phyloP scores from a whole-genome alignment of 1,139 yeast species.

The Suhomyces bribrorum region DNA sequence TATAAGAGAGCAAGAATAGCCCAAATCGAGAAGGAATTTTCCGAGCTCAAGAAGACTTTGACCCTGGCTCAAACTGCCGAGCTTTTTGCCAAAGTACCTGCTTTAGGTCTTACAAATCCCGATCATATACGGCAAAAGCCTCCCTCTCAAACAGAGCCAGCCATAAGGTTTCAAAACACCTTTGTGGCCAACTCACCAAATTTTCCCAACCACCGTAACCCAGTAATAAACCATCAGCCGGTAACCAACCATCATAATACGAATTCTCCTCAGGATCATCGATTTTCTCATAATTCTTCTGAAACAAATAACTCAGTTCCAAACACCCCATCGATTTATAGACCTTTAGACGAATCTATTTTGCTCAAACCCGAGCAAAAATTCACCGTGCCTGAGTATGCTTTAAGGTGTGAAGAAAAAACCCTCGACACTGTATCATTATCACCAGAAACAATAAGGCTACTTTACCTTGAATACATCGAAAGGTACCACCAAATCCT shows the following conservation, averaged over 20 bases:
- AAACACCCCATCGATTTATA: constrained; percentile 34
- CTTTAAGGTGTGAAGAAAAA: constrained; percentile 60
- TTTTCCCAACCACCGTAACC: neutral
- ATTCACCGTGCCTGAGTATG: constrained; percentile 36
- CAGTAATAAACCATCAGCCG: constrained; percentile 1
- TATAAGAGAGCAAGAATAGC: constrained; percentile 84
- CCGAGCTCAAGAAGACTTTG: constrained; percentile 61
- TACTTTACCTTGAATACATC: constrained; percentile 71
- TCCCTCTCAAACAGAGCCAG: neutral
- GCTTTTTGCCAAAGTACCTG: constrained; percentile 36
- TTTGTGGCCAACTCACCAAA: neutral
- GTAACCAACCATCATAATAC: constrained; percentile 3
- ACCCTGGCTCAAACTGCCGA: constrained; percentile 54
- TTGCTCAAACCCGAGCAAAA: constrained; percentile 1
- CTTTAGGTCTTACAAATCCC: constrained; percentile 15
- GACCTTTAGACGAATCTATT: constrained; percentile 14
- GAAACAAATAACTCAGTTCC: constrained; percentile 31
- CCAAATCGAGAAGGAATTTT: constrained; percentile 78
- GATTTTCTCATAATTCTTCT: constrained; percentile 19
- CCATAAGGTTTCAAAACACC: constrained; percentile 1
- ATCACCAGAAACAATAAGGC: constrained; percentile 58
- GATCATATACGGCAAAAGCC: neutral
- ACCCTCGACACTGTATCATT: constrained; percentile 66
- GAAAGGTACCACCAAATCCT: constrained; percentile 75
- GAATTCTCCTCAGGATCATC: constrained; percentile 10